Conservation (phyloP, 495 filamentous ascomycete species). For the Daldinia caldariorum region DNA sequence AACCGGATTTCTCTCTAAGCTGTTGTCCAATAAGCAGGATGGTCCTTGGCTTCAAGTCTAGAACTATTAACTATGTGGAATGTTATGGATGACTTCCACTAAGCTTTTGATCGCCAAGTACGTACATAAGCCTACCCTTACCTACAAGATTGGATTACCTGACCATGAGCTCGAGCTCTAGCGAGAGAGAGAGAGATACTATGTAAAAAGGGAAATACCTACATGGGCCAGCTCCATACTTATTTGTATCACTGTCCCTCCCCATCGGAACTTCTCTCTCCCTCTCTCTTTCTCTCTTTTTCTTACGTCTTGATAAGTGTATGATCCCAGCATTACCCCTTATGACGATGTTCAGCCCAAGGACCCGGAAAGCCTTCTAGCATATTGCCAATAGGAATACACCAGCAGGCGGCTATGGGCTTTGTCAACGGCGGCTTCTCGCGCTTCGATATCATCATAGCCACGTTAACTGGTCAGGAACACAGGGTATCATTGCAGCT, state of each 20-base stretch:
- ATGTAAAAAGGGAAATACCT: not conserved
- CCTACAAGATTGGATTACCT: not conserved
- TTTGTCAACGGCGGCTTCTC: conserved; percentile 14
- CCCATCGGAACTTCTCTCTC: not conserved
- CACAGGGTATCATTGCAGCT: conserved; percentile 15
- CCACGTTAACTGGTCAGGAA: conserved; percentile 28
- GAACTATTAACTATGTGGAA: not conserved
- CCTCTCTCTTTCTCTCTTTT: too few species aligned
- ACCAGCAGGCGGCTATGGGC: not conserved
- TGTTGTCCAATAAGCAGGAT: not conserved
- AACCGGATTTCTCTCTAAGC: not conserved
- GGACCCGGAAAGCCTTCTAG: not conserved
- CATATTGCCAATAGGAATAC: conserved; percentile 13
- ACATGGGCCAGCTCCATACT: not conserved
- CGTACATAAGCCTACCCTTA: not conserved
- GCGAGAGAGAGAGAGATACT: too few species aligned
- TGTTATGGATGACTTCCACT: not conserved
- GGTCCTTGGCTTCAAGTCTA: conserved; percentile 1
- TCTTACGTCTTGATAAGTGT: not conserved
- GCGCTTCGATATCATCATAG: conserved; percentile 26
- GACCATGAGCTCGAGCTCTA: not conserved
- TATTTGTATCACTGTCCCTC: not conserved
- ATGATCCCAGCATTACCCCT: not conserved
- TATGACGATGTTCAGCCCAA: not conserved
- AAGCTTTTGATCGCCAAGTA: conserved; percentile 1